phyloP scores from a whole-genome alignment of 208 protist genomes.

The Leishmania turanica region DNA sequence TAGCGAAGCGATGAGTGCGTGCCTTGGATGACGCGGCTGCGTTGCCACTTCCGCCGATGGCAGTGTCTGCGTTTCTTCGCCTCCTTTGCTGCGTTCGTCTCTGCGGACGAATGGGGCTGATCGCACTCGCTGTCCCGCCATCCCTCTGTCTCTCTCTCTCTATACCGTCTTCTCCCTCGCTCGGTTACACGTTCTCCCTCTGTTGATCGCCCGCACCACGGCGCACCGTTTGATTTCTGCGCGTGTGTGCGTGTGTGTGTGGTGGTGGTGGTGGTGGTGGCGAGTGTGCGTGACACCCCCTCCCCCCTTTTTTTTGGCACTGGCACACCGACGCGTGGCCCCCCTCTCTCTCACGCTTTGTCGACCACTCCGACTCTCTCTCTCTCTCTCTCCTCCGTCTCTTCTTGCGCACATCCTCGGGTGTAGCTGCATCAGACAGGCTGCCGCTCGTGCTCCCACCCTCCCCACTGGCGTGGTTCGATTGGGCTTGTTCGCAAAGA shows the following conservation, averaged over 20 bases:
- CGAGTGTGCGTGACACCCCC: neutral
- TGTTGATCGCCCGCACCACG: neutral
- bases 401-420: neutral
- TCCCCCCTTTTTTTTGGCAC: neutral
- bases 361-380: too few species aligned
- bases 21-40: neutral
- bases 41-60: too few species aligned
- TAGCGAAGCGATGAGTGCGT: neutral
- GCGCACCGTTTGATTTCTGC: neutral
- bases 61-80: neutral
- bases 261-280: too few species aligned
- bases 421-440: neutral
- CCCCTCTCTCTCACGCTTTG: neutral
- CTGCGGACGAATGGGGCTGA: neutral
- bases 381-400: neutral
- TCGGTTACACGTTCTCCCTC: neutral
- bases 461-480: neutral
- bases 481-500: neutral
- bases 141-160: neutral
- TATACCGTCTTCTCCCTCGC: neutral
- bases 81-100: neutral
- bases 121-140: neutral
- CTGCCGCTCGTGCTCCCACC: neutral
- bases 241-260: neutral
- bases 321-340: neutral